These are phyloP conservation scores for Camelina neglecta DNA, from an alignment of 345 rosid species.

Conservation along the genomic window DNA sequence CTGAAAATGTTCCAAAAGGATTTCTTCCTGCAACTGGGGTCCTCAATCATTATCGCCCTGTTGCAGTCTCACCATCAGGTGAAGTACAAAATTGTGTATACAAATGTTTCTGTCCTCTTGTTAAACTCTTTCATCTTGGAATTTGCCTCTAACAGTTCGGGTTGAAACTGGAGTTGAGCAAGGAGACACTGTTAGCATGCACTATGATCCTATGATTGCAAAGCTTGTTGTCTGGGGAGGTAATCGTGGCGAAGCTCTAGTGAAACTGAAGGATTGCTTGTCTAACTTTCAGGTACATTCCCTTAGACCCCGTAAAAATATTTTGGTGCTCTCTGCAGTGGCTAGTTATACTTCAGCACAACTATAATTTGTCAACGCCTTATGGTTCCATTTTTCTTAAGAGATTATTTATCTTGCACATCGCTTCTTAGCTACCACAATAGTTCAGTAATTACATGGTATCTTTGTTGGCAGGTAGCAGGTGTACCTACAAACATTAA, in stretches of 20 bases:
- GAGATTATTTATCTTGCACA: background rate
- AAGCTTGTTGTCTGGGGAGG: slow-evolving; percentile 96
- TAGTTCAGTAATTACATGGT: slow-evolving; percentile 24
- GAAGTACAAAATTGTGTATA: slow-evolving; percentile 23
- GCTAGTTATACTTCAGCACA: too few species aligned
- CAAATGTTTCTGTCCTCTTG: slow-evolving; percentile 7
- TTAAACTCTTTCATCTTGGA: slow-evolving; percentile 27
- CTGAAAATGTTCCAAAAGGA: slow-evolving; percentile 92
- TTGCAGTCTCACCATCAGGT: slow-evolving; percentile 77
- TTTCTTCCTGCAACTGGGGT: slow-evolving; percentile 96
- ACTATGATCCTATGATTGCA: slow-evolving; percentile 99
- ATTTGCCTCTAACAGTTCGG: slow-evolving; percentile 56
- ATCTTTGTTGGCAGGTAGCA: slow-evolving; percentile 68
- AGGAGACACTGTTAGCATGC: slow-evolving; percentile 96
- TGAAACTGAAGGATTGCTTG: slow-evolving; percentile 85
- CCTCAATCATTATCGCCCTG: slow-evolving; percentile 84
- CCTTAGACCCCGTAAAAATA: slow-evolving; percentile 1
- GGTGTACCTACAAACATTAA: slow-evolving; percentile 93
- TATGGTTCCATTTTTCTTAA: slow-evolving; percentile 20
- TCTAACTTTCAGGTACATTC: slow-evolving; percentile 80
- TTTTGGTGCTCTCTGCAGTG: too few species aligned
- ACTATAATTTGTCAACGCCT: slow-evolving; percentile 11
- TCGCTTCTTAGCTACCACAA: background rate
- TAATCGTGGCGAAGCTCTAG: slow-evolving; percentile 77
- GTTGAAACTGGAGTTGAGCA: slow-evolving; percentile 95